phyloP scores from a whole-genome alignment of 495 filamentous ascomycete species.

The Niebla homalea region DNA sequence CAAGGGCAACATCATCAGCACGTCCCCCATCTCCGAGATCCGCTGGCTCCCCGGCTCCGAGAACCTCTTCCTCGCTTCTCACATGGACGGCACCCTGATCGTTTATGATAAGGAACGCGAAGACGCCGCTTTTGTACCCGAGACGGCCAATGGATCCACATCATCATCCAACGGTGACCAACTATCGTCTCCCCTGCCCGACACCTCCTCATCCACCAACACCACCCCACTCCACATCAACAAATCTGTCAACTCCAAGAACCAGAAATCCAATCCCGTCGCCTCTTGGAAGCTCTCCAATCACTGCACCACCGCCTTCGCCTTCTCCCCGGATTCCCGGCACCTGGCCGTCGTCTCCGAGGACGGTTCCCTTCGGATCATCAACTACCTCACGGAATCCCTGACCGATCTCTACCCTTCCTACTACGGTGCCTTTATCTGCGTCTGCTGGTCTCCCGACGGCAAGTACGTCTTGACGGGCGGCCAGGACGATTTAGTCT shows the following conservation, averaged over 20 bases:
- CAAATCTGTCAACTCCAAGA: slow-evolving; percentile 83
- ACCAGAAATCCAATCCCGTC: slow-evolving; percentile 87
- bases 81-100: slow-evolving; percentile 85
- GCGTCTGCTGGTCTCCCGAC: slow-evolving; percentile 95
- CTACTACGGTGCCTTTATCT: slow-evolving; percentile 86
- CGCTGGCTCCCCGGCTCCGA: slow-evolving; percentile 92
- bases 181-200: slow-evolving; percentile 5
- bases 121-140: slow-evolving; percentile 60
- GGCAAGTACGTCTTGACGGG: slow-evolving; percentile 92
- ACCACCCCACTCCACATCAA: slow-evolving; percentile 42
- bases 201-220: slow-evolving; percentile 22
- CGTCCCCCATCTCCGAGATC: slow-evolving; percentile 72
- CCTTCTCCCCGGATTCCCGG: slow-evolving; percentile 73
- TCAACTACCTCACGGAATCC: slow-evolving; percentile 83
- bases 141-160: slow-evolving; percentile 18
- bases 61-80: slow-evolving; percentile 80
- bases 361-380: slow-evolving; percentile 76
- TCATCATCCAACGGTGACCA: slow-evolving; percentile 3
- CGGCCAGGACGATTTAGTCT: slow-evolving; percentile 88
- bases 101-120: slow-evolving; percentile 99
- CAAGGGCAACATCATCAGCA: slow-evolving; percentile 87
- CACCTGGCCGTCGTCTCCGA: slow-evolving; percentile 89
- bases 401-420: slow-evolving; percentile 73
- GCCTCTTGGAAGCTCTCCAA: slow-evolving; percentile 83
- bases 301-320: slow-evolving; percentile 74